Percentiles rank a stretch among this genome's conserved stretches.
Conservation (phyloP, 108 stramenopile genomes). For the Aurantiochytrium sp. region DNA sequence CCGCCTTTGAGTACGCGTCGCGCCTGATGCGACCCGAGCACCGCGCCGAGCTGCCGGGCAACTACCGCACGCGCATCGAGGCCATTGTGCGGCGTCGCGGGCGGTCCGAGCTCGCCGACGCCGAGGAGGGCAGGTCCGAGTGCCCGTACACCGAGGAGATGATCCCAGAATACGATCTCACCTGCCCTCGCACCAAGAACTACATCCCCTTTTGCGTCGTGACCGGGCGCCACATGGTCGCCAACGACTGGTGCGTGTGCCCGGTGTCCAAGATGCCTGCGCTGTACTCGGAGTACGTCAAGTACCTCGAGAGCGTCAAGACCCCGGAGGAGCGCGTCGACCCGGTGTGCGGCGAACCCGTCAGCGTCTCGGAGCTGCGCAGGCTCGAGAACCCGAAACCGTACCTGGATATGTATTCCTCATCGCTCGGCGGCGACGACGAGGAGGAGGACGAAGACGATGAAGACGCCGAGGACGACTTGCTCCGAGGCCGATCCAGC, state of each 20-base stretch:
- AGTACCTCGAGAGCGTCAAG: conserved; percentile 49
- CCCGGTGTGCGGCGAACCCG: conserved; percentile 27
- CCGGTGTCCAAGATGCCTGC: conserved; percentile 59
- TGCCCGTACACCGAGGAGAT: conserved; percentile 24
- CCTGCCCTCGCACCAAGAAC: conserved; percentile 61
- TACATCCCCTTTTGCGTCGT: conserved; percentile 62
- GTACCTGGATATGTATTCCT: background rate
- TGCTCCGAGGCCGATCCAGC: background rate
- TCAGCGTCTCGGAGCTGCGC: background rate
- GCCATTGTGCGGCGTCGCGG: conserved; percentile 59
- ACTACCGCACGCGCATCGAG: conserved; percentile 62
- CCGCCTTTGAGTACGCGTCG: conserved; percentile 57
- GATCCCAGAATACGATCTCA: conserved; percentile 48
- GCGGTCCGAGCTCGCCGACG: conserved; percentile 43
- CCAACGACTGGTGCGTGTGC: conserved; percentile 64
- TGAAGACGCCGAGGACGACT: background rate
- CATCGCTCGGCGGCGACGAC: background rate
- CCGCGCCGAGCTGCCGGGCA: conserved; percentile 48
- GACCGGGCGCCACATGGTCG: conserved; percentile 64
- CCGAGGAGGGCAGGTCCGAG: background rate
- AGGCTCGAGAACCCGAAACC: background rate
- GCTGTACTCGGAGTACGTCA: conserved; percentile 53
- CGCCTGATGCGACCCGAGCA: conserved; percentile 54
- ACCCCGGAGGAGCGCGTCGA: conserved; percentile 34
- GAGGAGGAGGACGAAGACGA: background rate